These are phyloP conservation scores for Metarhizium humberi DNA, from an alignment of 2,329 filamentous ascomycete genomes.

Conservation along the genomic window DNA sequence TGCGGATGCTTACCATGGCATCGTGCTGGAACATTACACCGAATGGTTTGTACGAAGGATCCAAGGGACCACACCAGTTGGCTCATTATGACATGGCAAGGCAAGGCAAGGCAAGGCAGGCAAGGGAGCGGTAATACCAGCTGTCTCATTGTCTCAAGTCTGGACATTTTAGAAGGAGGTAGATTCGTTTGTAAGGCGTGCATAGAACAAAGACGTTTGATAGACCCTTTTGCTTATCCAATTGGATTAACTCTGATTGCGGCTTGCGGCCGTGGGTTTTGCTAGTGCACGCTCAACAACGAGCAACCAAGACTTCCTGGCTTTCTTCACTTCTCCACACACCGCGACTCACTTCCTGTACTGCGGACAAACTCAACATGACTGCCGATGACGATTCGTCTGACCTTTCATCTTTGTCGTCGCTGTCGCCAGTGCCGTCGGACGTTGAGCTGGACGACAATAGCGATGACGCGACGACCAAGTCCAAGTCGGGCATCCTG, in stretches of 20 bases:
- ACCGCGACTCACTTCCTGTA: constrained; percentile 16
- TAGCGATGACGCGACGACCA: constrained; percentile 22
- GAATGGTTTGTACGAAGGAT: background rate
- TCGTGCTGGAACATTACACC: background rate
- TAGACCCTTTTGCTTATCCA: constrained; percentile 20
- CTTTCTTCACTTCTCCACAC: constrained; percentile 18
- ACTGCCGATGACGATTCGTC: constrained; percentile 53
- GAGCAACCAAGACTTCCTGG: constrained; percentile 15
- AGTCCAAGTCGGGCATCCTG: constrained; percentile 50
- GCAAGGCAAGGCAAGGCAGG: background rate
- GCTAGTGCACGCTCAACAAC: constrained; percentile 20
- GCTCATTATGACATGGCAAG: background rate
- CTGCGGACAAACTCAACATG: constrained; percentile 31
- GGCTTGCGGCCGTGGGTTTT: constrained; percentile 17
- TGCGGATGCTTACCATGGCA: background rate
- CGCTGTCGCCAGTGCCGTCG: constrained; percentile 33
- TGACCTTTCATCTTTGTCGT: constrained; percentile 51
- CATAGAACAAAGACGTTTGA: constrained; percentile 7
- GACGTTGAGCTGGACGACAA: constrained; percentile 42
- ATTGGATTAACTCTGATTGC: constrained; percentile 19
- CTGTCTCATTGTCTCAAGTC: constrained; percentile 1
- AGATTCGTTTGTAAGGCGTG: constrained; percentile 12
- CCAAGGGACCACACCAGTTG: background rate
- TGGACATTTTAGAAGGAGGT: background rate
- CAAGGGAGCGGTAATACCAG: background rate